phyloP scores from a whole-genome alignment of 306 rosid species.

The Pachyrhizus erosus region DNA sequence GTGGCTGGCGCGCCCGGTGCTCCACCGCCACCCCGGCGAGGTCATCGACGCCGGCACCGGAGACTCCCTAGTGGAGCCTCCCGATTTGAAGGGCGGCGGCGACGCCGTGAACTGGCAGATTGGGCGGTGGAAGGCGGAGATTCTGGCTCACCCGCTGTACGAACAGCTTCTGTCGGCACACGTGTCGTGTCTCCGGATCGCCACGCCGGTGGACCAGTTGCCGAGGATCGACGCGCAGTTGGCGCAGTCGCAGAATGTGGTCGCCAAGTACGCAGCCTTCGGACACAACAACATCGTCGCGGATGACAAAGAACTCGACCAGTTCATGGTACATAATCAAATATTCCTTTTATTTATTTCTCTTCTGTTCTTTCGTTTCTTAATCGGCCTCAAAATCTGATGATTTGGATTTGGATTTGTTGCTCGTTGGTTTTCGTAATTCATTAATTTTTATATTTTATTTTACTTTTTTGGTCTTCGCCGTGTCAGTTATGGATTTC shows the following conservation, averaged over 20 bases:
- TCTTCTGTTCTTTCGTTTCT: background rate
- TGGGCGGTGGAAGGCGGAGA: conserved; percentile 73
- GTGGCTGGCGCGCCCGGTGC: conserved; percentile 86
- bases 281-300: conserved; percentile 60
- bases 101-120: conserved; percentile 72
- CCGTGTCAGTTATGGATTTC: conserved; percentile 5
- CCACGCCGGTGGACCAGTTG: conserved; percentile 96
- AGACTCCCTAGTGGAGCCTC: conserved; percentile 49
- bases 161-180: conserved; percentile 83
- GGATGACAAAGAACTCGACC: conserved; percentile 89
- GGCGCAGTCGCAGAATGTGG: conserved; percentile 91
- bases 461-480: background rate
- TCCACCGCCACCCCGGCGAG: conserved; percentile 72
- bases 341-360: background rate
- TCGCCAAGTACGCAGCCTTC: conserved; percentile 82
- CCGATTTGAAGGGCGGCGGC: conserved; percentile 52
- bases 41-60: conserved; percentile 59
- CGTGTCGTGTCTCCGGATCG: conserved; percentile 84
- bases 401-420: background rate
- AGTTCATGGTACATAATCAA: conserved; percentile 71
- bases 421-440: background rate
- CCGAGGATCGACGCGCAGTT: conserved; percentile 96
- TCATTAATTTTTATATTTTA: background rate
- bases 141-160: conserved; percentile 78
- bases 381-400: background rate